phyloP scores from a whole-genome alignment of 768 basidiomycete species.

The Auricularia auricula-judae region DNA sequence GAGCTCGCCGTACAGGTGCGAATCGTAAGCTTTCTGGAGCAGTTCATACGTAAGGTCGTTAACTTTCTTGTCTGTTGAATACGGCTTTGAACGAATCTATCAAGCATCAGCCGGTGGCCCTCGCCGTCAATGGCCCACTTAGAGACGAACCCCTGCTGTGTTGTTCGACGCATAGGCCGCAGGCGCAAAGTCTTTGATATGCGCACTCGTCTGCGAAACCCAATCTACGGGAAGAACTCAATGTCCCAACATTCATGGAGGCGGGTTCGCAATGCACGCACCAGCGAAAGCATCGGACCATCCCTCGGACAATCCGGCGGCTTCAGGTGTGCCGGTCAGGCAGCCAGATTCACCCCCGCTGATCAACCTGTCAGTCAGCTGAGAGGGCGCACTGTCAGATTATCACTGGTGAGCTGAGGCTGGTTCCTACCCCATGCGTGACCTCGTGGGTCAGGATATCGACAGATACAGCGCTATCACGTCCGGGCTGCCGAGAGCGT shows the following conservation, averaged over 20 bases:
- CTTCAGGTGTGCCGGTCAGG: slow-evolving; percentile 43
- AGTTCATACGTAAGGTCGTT: slow-evolving; percentile 36
- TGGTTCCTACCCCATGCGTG: slow-evolving; percentile 23
- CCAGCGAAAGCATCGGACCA: slow-evolving; percentile 23
- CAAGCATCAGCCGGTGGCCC: no score
- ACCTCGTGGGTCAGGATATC: slow-evolving; percentile 44
- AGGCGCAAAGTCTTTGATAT: slow-evolving; percentile 24
- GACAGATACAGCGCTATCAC: slow-evolving; percentile 56
- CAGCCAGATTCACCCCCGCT: slow-evolving; percentile 47
- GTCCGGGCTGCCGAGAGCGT: slow-evolving; percentile 21
- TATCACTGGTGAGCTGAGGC: background rate
- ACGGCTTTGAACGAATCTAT: slow-evolving; percentile 1
- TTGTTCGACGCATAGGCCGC: slow-evolving; percentile 45
- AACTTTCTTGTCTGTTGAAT: slow-evolving; percentile 7
- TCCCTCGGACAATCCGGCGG: slow-evolving; percentile 60
- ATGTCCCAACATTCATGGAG: background rate
- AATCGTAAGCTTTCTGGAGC: slow-evolving; percentile 26
- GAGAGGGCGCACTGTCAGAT: background rate
- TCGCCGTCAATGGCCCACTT: background rate
- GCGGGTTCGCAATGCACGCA: background rate
- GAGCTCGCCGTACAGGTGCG: slow-evolving; percentile 40
- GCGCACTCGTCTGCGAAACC: slow-evolving; percentile 28
- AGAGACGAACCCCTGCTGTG: slow-evolving; percentile 40
- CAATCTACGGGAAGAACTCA: slow-evolving; percentile 4
- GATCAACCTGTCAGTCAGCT: slow-evolving; percentile 31